phyloP scores from a whole-genome alignment of 2,329 filamentous ascomycete genomes.

The Colletotrichum lupini region DNA sequence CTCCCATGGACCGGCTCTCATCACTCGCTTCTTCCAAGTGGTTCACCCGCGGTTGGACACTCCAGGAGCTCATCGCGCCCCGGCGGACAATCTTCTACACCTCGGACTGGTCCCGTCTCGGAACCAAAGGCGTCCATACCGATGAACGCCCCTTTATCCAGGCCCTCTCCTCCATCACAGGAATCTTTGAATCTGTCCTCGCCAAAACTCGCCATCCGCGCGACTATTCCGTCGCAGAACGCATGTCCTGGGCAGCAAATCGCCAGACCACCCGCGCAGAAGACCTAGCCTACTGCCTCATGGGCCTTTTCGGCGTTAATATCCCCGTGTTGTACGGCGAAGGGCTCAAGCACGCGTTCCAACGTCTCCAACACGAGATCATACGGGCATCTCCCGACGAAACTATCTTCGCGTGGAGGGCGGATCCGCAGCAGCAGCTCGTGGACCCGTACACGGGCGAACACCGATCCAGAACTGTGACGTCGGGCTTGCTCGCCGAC shows the following conservation, averaged over 20 bases:
- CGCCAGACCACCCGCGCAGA: slow-evolving; percentile 39
- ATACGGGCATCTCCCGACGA: slow-evolving; percentile 27
- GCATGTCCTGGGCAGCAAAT: slow-evolving; percentile 44
- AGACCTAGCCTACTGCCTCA: slow-evolving; percentile 43
- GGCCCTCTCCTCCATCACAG: slow-evolving; percentile 17
- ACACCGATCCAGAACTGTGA: not conserved
- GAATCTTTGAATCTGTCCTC: slow-evolving; percentile 30
- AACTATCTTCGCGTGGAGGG: slow-evolving; percentile 33
- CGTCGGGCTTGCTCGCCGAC: slow-evolving; percentile 25
- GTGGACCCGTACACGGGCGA: slow-evolving; percentile 20
- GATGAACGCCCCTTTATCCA: slow-evolving; percentile 22
- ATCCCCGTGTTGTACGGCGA: slow-evolving; percentile 45
- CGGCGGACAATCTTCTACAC: slow-evolving; percentile 39
- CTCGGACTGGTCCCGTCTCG: slow-evolving; percentile 37
- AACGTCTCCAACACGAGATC: slow-evolving; percentile 37
- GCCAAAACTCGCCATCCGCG: slow-evolving; percentile 28
- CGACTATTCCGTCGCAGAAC: slow-evolving; percentile 39
- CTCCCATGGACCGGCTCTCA: slow-evolving; percentile 7
- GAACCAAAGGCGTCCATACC: slow-evolving; percentile 17
- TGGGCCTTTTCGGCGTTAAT: slow-evolving; percentile 43
- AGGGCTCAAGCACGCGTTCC: slow-evolving; percentile 39
- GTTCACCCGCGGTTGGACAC: slow-evolving; percentile 36
- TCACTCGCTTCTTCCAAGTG: slow-evolving; percentile 22
- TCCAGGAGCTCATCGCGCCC: slow-evolving; percentile 40
- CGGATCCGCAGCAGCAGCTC: not conserved